Percentiles rank a stretch among this genome's conserved stretches.
Evolutionary conservation across 73 alveolate genomes (phyloP).

Genomic region (Paraurostyla sp.): DNA sequence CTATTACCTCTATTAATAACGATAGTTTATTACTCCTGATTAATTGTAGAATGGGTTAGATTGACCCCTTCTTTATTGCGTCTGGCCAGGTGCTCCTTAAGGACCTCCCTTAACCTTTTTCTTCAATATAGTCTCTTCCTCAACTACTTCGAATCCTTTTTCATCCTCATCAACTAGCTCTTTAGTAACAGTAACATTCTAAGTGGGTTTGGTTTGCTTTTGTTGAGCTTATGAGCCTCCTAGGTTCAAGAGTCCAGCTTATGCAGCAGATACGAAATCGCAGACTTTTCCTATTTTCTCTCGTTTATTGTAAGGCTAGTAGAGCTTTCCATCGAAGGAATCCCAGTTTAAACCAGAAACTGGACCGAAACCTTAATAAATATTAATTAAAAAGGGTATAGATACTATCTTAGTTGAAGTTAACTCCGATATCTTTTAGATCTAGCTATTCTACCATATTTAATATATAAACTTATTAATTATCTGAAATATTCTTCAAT

Average conservation of each 20-base stretch:
- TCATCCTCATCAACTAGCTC: constrained; percentile 46
- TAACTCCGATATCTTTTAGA: neutral
- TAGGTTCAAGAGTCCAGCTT: too few species aligned
- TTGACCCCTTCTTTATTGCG: too few species aligned
- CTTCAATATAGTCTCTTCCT: neutral
- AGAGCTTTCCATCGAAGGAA: constrained; percentile 9
- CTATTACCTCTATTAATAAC: too few species aligned
- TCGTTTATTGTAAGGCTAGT: constrained; percentile 32
- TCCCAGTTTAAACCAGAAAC: neutral
- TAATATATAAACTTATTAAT: too few species aligned
- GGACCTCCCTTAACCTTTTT: constrained; percentile 25
- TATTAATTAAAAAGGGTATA: neutral
- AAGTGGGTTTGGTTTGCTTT: neutral
- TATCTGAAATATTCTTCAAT: too few species aligned
- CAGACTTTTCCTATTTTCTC: constrained; percentile 48
- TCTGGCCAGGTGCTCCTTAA: too few species aligned
- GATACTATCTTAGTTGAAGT: neutral
- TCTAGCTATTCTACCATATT: neutral
- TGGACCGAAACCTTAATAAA: constrained; percentile 38
- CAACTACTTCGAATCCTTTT: constrained; percentile 57
- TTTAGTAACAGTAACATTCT: neutral
- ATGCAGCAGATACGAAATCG: neutral
- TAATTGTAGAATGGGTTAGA: neutral
- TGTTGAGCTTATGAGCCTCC: constrained; percentile 1
- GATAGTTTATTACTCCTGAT: too few species aligned